phyloP scores from a whole-genome alignment of 1,139 yeast genomes.

The Kodamaea plutei region DNA sequence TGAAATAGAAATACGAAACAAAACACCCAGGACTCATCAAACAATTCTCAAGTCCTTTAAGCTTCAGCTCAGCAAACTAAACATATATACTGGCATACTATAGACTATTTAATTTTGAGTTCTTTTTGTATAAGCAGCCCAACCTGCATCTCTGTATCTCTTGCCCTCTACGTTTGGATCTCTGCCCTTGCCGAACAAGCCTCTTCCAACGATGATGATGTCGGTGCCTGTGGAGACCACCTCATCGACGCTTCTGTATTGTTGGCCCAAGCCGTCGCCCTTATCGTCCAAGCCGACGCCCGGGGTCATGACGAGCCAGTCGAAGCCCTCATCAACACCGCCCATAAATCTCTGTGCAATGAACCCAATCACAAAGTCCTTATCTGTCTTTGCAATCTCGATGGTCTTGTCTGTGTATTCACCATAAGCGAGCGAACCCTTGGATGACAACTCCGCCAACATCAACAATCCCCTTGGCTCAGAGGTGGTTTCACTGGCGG shows the following conservation, averaged over 20 bases:
- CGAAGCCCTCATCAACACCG: slow-evolving; percentile 77
- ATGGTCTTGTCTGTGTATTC: slow-evolving; percentile 84
- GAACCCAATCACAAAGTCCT: slow-evolving; percentile 90
- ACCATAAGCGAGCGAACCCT: slow-evolving; percentile 91
- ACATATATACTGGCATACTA: no score
- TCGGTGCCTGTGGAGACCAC: slow-evolving; percentile 84
- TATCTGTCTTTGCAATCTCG: slow-evolving; percentile 83
- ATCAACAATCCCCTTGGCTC: slow-evolving; percentile 85
- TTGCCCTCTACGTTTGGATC: slow-evolving; percentile 84
- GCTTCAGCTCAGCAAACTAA: no score
- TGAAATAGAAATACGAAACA: no score
- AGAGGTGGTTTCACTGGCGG: slow-evolving; percentile 61
- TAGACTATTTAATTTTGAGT: not conserved
- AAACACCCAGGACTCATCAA: no score
- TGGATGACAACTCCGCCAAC: slow-evolving; percentile 93
- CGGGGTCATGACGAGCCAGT: slow-evolving; percentile 96
- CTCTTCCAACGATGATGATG: slow-evolving; percentile 95
- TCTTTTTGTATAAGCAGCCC: slow-evolving; percentile 75
- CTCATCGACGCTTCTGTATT: slow-evolving; percentile 86
- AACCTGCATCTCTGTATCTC: slow-evolving; percentile 88
- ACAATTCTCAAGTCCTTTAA: no score
- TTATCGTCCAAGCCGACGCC: slow-evolving; percentile 97
- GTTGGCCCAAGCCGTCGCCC: slow-evolving; percentile 97
- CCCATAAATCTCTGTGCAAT: slow-evolving; percentile 92
- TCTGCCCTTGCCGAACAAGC: slow-evolving; percentile 92